These are phyloP conservation scores for Lasiosphaeria hispida DNA, from an alignment of 495 filamentous ascomycete species.

Conservation along the genomic window DNA sequence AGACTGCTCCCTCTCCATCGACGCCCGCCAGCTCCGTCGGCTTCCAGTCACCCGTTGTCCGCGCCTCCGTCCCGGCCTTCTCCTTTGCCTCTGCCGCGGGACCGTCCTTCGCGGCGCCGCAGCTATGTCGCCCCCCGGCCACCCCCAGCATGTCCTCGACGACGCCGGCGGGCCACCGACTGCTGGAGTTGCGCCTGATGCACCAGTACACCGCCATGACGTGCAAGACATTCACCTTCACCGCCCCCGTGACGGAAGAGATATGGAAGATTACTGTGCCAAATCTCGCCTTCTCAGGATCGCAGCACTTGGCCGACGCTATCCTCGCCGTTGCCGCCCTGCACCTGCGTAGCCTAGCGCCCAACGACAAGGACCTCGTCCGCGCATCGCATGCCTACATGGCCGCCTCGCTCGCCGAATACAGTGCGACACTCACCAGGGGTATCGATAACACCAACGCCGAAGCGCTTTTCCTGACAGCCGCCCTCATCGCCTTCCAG, in stretches of 20 bases:
- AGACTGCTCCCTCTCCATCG: slow-evolving; percentile 26
- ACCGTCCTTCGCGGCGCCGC: slow-evolving; percentile 20
- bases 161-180: slow-evolving; percentile 40
- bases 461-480: slow-evolving; percentile 54
- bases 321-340: slow-evolving; percentile 57
- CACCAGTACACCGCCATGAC: slow-evolving; percentile 56
- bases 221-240: slow-evolving; percentile 51
- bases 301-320: slow-evolving; percentile 53
- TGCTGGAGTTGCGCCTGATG: slow-evolving; percentile 53
- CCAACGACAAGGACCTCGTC: slow-evolving; percentile 51
- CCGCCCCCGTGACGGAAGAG: slow-evolving; percentile 43
- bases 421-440: slow-evolving; percentile 46
- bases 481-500: slow-evolving; percentile 57
- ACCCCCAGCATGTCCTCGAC: slow-evolving; percentile 33
- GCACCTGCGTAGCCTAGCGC: slow-evolving; percentile 47
- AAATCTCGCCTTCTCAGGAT: slow-evolving; percentile 50
- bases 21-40: slow-evolving; percentile 31
- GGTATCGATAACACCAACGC: slow-evolving; percentile 52
- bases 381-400: slow-evolving; percentile 57
- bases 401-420: slow-evolving; percentile 55
- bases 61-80: slow-evolving; percentile 13
- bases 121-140: slow-evolving; percentile 39
- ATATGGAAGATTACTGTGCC: slow-evolving; percentile 57
- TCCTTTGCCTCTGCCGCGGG: slow-evolving; percentile 24
- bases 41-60: slow-evolving; percentile 30